Evolutionary conservation across 208 protist species (phyloP).

Genomic region (Crithidia bombi): DNA sequence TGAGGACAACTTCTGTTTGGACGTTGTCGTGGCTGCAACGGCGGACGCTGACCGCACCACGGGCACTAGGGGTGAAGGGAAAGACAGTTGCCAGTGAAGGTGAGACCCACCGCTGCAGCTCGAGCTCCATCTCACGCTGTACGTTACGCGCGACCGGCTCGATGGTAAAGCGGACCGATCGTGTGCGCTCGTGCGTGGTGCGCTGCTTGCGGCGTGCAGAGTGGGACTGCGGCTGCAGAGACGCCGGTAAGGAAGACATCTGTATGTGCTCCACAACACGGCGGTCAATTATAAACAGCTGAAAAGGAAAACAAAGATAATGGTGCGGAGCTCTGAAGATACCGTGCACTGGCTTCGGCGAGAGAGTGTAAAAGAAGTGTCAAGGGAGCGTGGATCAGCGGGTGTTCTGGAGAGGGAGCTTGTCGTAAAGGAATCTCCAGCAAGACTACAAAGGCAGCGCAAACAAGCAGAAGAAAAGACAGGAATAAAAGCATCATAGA

Average conservation of each 20-base stretch:
- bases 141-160: constrained; percentile 33
- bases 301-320: constrained; percentile 12
- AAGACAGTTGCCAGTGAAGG: constrained; percentile 10
- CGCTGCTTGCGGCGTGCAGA: neutral
- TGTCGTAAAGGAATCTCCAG: too few species aligned
- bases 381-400: too few species aligned
- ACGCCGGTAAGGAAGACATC: too few species aligned
- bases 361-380: too few species aligned
- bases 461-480: too few species aligned
- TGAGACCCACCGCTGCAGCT: constrained; percentile 43
- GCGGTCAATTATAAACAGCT: constrained; percentile 1
- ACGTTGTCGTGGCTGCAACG: neutral
- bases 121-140: constrained; percentile 37
- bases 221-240: neutral
- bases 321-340: too few species aligned
- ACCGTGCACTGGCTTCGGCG: too few species aligned
- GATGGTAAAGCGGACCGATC: constrained; percentile 22
- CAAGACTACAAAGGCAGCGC: too few species aligned
- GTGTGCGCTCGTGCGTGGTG: constrained; percentile 11
- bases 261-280: neutral
- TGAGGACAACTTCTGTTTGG: constrained; percentile 19
- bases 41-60: constrained; percentile 29
- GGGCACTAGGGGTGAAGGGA: constrained; percentile 13
- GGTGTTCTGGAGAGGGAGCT: too few species aligned
- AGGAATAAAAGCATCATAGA: too few species aligned